Evolutionary conservation across 2,329 filamentous ascomycete genomes (phyloP), one percentile per base, ranked within the genome.

Genomic region (Raffaelea ambrosiae): DNA sequence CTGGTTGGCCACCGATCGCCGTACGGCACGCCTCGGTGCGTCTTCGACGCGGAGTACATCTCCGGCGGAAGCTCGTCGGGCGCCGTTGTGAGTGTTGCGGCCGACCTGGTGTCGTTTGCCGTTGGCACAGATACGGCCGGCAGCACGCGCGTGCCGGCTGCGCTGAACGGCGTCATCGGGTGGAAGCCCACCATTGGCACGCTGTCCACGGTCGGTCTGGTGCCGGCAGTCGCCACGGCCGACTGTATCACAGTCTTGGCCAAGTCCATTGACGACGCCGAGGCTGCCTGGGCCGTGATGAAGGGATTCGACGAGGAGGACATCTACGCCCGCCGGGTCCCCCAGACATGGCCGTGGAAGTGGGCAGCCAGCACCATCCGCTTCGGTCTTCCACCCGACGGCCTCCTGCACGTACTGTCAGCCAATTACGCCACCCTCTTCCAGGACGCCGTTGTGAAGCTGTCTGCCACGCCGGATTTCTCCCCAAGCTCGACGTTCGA

Each of bases 51-150:
- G 1, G 50, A 54, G 9, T 57, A 60, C 48, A 58, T 64, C 26
- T 55, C 60, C 0, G 76, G 76, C 10, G 77, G 77, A 54, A 38
- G 35, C 1, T 78, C 73, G 8, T 76, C 72, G 10, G 77, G 77
- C 14, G 74, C 69, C 23, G 69, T 69, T 8, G 73, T 80, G 11
- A 71, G 67, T 14, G 76, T 81, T 8, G 73, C 68, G 3, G 71
- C 73, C 3, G 65, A 65, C 1, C 65, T 79, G 4, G 72, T 75
- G 3, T 70, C 72, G 0, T 77, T 81, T 54, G 71, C 74, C 3
- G 60, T 81, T 1, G 76, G 68, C 5, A 77, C 74, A 1, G 76
- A 79, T 54, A 78, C 75, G 5, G 74, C 73, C 3, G 75, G 75
- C 1, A 69, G 70, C 10, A 72, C 72, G 3, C 63, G 74, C 36